Evolutionary conservation across 768 basidiomycete species (phyloP).

Genomic region (Chalciporus piperatus): DNA sequence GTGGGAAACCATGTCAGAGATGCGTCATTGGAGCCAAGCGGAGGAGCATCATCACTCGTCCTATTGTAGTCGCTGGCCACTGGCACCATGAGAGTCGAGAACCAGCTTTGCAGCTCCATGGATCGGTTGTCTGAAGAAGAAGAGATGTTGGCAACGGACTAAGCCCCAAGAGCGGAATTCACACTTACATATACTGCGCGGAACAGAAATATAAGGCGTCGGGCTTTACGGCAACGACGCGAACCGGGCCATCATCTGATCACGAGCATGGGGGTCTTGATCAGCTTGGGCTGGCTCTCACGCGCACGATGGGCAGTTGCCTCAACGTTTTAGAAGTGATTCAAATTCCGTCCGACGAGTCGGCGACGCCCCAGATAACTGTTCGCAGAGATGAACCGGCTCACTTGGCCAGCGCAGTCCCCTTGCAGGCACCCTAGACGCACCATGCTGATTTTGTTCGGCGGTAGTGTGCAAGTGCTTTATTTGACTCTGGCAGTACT

Average conservation of each 20-base stretch:
- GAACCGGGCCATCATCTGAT: slow-evolving; percentile 2
- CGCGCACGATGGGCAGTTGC: neutral
- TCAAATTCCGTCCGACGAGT: no score
- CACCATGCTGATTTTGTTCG: no score
- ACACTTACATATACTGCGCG: neutral
- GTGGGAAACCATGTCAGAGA: slow-evolving; percentile 2
- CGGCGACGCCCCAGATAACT: no score
- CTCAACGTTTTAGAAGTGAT: no score
- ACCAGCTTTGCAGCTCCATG: slow-evolving; percentile 10
- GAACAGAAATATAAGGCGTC: slow-evolving; percentile 3
- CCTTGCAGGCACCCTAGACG: no score
- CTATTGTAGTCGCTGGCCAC: neutral
- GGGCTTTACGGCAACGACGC: neutral
- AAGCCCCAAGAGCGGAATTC: slow-evolving; percentile 3
- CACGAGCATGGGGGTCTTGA: neutral
- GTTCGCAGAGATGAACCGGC: no score
- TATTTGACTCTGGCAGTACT: no score
- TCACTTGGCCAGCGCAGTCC: no score
- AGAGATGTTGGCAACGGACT: neutral
- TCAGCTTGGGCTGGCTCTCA: neutral
- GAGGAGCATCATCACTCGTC: slow-evolving; percentile 1
- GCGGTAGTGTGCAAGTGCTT: no score
- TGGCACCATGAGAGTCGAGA: slow-evolving; percentile 10
- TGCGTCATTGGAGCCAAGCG: slow-evolving; percentile 23
- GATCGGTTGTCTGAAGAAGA: neutral